Base-by-base conservation (phyloP, 2,329 filamentous ascomycete genomes). In the Cryphonectria radicalis region DNA sequence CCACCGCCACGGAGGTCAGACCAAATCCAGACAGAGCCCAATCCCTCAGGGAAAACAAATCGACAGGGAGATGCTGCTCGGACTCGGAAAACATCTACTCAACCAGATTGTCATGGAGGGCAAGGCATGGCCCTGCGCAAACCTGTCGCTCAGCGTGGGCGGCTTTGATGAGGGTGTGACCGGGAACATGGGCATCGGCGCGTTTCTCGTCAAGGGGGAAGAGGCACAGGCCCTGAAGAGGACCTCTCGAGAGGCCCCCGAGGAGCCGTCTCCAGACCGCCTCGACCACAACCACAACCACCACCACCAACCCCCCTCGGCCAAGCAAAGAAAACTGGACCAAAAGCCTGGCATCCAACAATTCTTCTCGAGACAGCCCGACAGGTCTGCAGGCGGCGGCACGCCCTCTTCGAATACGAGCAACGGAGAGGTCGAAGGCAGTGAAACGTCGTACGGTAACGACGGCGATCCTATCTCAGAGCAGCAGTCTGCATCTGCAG, bases 101-200 rank as follows among this genome's bases (percentile, higher is more conserved):
- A 87, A 87, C 35, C 94, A 97, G 76, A 90, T 97, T 50, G 86
- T 93, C 14, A 87, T 88, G 1, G 94, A 97, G 75, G 94, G 93
- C 1, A 85, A 87, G 67, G 91, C 93, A 22, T 98, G 94, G 94
- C 96, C 96, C 8, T 98, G 96, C 78, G 86, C 90, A n/a, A 96
- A 97, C 78, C 84, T 99, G 11, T 96, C 93, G 71, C 82, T 98
- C 63, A 95, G 92, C 74, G 93, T 98, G 35, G 91, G 90, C n/a
- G 95, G 94, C 0, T 98, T 98, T 74, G 95, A 98, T 79, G 94
- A 98, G 74, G 93, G 93, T 2, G 84, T 95, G 71, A 89, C 87
- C 57, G 92, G 93, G 6, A 98, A 97, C 77, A 91, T 91, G 84
- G 93, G 92, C 46, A 98, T 99, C 75, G 91, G 92, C 62, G 87